Evolutionary conservation across 2,329 filamentous ascomycete genomes (phyloP), one percentile per base, ranked within the genome.

Genomic region (Sporothrix curviconia): DNA sequence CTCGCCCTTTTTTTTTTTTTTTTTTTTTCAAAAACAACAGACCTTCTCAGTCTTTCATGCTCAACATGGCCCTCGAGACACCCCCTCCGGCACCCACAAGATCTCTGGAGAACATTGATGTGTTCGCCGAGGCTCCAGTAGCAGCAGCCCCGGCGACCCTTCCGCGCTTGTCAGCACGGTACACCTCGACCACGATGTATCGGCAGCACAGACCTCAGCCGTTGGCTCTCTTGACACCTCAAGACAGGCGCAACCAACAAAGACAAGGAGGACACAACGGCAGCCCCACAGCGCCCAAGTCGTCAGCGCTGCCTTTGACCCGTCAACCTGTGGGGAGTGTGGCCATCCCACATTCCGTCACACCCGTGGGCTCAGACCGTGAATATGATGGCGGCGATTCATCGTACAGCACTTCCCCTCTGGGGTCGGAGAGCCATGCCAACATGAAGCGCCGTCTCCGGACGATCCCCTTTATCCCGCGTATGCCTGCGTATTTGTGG

Each of bases 351-450:
- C n/a, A n/a, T n/a, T 39, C 42, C 1, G 14, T 25, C 24, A 39
- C 42, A 2, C 25, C 44, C 22, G 30, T 50, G 36, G 37, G 22
- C 3, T 57, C 56, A 0, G 53, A 59, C 34, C 36, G 57, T 9
- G 61, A 56, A 4, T 61, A 62, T 30, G 61, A 59, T 9, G 57
- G 42, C 11, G 57, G 59, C 12, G 56, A 32, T 17, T 62, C 61
- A 8, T 59, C 57, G 1, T 62, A 61, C 57, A 62, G 61, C 44
- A 60, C 61, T 3, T 62, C 61, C 11, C 57, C 61, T 4, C 54
- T 59, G 1, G 51, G 40, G 0, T 62, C 59, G 1, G 60, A 60
- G 25, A 19, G 34, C 4, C 8, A 43, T 14, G n/a, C 39, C 2
- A 19, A 34, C 12, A 34, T 37, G 19, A 28, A 40, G 5, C 17